phyloP scores from a whole-genome alignment of 495 filamentous ascomycete genomes.

The Cenococcum geophilum region DNA sequence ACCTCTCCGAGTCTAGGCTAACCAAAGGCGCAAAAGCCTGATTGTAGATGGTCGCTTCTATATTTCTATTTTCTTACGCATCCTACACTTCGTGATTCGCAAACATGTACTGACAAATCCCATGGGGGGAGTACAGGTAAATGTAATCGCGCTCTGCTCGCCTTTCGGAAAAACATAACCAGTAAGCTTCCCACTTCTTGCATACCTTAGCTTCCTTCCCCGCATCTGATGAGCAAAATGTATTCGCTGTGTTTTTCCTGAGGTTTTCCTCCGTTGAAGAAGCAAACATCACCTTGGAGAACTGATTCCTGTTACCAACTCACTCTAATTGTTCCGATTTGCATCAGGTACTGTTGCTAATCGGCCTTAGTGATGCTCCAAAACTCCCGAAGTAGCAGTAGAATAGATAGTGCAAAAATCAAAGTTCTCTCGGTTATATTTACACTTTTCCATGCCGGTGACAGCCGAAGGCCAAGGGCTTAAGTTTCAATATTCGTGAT shows the following conservation, averaged over 20 bases:
- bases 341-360: not conserved
- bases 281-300: conserved; percentile 87
- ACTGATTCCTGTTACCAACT: conserved; percentile 50
- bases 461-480: no score
- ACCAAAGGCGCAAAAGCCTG: conserved; percentile 30
- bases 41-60: conserved; percentile 28
- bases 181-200: conserved; percentile 4
- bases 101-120: conserved; percentile 4
- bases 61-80: not conserved
- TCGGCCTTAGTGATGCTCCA: not conserved
- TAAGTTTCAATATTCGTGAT: not conserved
- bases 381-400: not conserved
- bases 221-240: conserved; percentile 62
- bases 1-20: not conserved
- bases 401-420: no score
- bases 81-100: not conserved
- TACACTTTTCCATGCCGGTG: no score
- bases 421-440: no score
- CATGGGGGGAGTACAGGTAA: conserved; percentile 1
- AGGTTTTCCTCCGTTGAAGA: conserved; percentile 63
- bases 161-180: not conserved
- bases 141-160: not conserved
- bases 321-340: not conserved
- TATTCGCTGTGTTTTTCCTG: conserved; percentile 75
- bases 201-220: conserved; percentile 5